These are phyloP conservation scores for Excoecaria cochinchinensis DNA, from an alignment of 345 rosid species.

Conservation along the genomic window DNA sequence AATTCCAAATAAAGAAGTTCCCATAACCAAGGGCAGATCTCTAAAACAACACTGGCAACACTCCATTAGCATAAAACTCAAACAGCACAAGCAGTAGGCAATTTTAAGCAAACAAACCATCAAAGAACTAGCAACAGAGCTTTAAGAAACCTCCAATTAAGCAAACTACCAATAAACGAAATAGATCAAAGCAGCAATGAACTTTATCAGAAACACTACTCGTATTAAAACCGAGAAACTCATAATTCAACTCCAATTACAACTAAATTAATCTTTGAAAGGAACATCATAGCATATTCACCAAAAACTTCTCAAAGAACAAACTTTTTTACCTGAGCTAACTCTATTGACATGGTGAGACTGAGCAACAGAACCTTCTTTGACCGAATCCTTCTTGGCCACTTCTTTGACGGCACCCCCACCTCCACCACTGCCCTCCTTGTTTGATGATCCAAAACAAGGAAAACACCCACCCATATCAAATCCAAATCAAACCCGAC, in stretches of 20 bases:
- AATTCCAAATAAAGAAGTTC: conserved; percentile 16
- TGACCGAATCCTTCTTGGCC: conserved; percentile 66
- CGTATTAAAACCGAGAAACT: conserved; percentile 24
- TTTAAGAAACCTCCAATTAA: conserved; percentile 8
- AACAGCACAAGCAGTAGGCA: conserved; percentile 10
- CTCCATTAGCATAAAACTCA: conserved; percentile 11
- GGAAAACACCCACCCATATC: conserved; percentile 98
- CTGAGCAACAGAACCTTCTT: conserved; percentile 72
- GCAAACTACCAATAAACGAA: conserved; percentile 21
- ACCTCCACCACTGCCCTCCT: conserved; percentile 45
- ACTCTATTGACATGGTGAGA: conserved; percentile 56
- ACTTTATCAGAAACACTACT: conserved; percentile 19
- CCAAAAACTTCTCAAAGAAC: not conserved
- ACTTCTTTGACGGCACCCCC: conserved; percentile 53
- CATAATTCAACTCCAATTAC: conserved; percentile 37
- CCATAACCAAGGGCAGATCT: conserved; percentile 44
- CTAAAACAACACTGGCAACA: conserved; percentile 16
- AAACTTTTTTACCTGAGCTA: conserved; percentile 59
- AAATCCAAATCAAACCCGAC: conserved; percentile 44
- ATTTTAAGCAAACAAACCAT: conserved; percentile 19
- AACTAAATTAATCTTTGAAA: conserved; percentile 18
- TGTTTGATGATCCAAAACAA: conserved; percentile 89
- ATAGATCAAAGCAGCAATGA: conserved; percentile 42
- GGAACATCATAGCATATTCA: conserved; percentile 1
- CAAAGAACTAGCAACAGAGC: conserved; percentile 10